phyloP scores from a whole-genome alignment of 106 monocot species.

The Cymbidium sinense region DNA sequence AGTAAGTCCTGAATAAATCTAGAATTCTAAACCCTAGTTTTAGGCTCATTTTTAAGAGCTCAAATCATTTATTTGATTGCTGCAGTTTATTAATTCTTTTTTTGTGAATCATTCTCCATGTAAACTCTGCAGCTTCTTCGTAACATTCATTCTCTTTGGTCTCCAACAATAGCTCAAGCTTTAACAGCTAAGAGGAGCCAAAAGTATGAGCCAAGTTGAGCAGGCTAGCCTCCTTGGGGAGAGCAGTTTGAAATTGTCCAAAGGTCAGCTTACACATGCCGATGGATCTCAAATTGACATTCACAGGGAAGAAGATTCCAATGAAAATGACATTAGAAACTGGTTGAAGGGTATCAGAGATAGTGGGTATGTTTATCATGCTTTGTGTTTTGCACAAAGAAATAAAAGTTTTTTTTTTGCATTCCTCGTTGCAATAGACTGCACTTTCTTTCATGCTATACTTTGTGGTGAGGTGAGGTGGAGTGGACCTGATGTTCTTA shows the following conservation, averaged over 20 bases:
- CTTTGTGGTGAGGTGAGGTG: not conserved
- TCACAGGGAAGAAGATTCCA: constrained; percentile 47
- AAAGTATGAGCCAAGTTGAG: constrained; percentile 64
- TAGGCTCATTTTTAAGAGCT: not conserved
- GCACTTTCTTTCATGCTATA: not conserved
- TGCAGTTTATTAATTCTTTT: not conserved
- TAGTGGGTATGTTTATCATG: constrained; percentile 61
- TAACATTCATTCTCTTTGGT: constrained; percentile 81
- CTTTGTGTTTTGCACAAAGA: not conserved
- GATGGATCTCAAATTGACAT: constrained; percentile 53
- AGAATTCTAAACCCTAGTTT: not conserved
- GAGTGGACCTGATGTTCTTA: not conserved
- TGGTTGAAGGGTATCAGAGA: constrained; percentile 94
- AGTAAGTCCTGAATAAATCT: constrained; percentile 26
- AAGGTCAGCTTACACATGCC: constrained; percentile 33
- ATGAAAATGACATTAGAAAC: constrained; percentile 79
- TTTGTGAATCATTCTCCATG: not conserved
- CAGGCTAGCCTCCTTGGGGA: constrained; percentile 86
- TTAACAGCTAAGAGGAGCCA: constrained; percentile 67
- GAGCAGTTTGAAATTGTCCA: constrained; percentile 35
- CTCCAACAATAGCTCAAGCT: constrained; percentile 50
- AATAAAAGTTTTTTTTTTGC: not conserved
- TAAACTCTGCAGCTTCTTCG: constrained; percentile 62
- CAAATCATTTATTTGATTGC: not conserved
- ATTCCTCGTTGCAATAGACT: not conserved